Base-by-base conservation (phyloP, 192 early-diverging fungal genomes). In the Podila epigama region DNA sequence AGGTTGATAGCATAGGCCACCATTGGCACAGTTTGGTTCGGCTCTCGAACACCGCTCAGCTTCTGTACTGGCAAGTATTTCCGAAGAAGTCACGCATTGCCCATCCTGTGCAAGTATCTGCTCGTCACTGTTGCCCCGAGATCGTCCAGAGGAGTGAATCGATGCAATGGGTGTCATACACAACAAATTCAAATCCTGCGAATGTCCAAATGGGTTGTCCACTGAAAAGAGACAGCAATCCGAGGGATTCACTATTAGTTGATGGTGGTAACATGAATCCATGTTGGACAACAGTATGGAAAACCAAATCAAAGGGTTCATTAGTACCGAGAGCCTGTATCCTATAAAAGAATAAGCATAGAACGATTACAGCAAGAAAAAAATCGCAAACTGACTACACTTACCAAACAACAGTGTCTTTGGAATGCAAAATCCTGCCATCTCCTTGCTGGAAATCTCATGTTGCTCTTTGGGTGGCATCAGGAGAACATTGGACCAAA, bases 201-300 rank as follows among this genome's bases (percentile, higher is more conserved):
- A 78, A 42, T 84, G 79, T 25, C 91, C 89, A 41, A 92, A 88
- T 9, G 88, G 89, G 29, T 63, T 68, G 6, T 81, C 71, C 5
- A 50, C 51, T 41, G 79, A 69, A 33, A 92, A 86, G 13, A 88
- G 59, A 63, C 91, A 93, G 60, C 91, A 92, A 18, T 79, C 79
- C 0, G 70, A 55, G 11, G 81, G 55, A 25, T 79, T 70, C 34
- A 60, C 70, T 63, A 63, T 16, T 22, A 16, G 16, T 15, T 32
- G 27, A n/a, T 15, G 4, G 33, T 22, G 33, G 18, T 8, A 36
- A 31, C 9, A 4, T n/a, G n/a, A n/a, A n/a, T n/a, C n/a, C n/a
- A n/a, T n/a, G n/a, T 6, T 25, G 5, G n/a, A n/a, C n/a, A n/a
- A n/a, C n/a, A n/a, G n/a, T n/a, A n/a, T n/a, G n/a, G n/a, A n/a